Evolutionary conservation across 1,139 yeast species (phyloP), one percentile per base, ranked within the genome.

Genomic region (Nakaseomyces kungkrabaensis): DNA sequence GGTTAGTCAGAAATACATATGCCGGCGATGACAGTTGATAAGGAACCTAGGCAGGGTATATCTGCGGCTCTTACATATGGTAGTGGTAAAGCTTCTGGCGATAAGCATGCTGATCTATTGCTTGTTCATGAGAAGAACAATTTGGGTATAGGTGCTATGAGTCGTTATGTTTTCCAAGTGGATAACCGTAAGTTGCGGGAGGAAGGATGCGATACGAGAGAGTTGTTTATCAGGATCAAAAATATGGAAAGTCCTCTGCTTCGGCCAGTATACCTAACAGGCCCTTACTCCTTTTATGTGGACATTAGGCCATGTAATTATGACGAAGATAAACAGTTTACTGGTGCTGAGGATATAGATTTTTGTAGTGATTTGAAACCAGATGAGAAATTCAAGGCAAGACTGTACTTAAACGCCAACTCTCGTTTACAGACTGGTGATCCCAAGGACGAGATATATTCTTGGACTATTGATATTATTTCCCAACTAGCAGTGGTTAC

Each of bases 281-380:
- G 86, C 0, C 86, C 86, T 0, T 80, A 79, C 56, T 70, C 78
- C 3, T 63, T 80, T 26, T 81, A 81, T 56, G 73, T 79, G 51
- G 85, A 80, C 62, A 77, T 80, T 4, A 71, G 79, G 8, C 85
- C 85, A 0, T 58, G 62, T 55, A 74, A 76, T 53, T 81, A 74
- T 58, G 59, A 72, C 50, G 69, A 65, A 27, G 56, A 63, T 47
- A 53, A 57, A 48, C 68, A 70, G 50, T 61, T 61, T 47, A 54
- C 51, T 1, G 74, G 73, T 9, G 67, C 67, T 37, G 72, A 69
- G 29, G 52, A 51, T 0, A 59, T 70, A 10, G 68, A 67, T 38
- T 71, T 65, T 51, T 54, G 62, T 17, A 56, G 67, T 9, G 72
- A 70, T 50, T 62, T 81, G 22, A 78, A 77, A 46, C 85, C 85